Base-by-base conservation (phyloP, 2,329 filamentous ascomycete species). In the Stagonosporopsis cucurbitacearum region DNA sequence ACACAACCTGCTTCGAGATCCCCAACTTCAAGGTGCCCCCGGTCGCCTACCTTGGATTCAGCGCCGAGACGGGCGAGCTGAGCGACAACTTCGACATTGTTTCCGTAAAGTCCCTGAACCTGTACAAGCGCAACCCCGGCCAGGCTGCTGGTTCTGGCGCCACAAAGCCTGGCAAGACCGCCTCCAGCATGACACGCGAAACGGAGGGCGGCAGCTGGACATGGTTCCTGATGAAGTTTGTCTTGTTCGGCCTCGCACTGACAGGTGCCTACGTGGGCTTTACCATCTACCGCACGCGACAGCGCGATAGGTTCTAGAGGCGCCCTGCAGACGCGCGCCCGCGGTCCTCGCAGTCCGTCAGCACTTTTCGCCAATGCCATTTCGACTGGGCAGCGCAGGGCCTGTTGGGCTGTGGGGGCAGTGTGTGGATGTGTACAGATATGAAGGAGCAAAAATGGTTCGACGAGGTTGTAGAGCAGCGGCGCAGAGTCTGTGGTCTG, bases 81-180 rank as follows among this genome's bases (percentile, higher is more conserved):
- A 92, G 88, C 77, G 95, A 99, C 80, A 96, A 96, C 82, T 94
- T 97, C 82, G 95, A 99, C 79, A 96, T 99, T 76, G 87, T 98
- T 74, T 89, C 87, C 46, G 85, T 99, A 68, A 82, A 87, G 62
- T 88, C 94, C 54, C 90, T 89, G 81, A 99, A 97, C 77, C 81
- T 99, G 59, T 98, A 98, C 80, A 87, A 84, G 67, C 85, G 65
- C 57, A 69, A 64, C 44, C 65, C 64, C 17, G 54, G 57, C 36
- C 49, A 52, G 54, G 60, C 68, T 48, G 65, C 65, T 37, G 52
- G 49, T 8, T 59, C 57, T 2, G 58, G 55, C 4, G 50, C 41
- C 12, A 40, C 48, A 20, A 50, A 51, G 30, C 54, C 67, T 50
- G 62, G 67, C 32, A 68, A 66, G 33, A 50, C 55, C 9, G 55